Conservation (phyloP, 192 early-diverging fungal species). For the Polychytrium aggregatum region DNA sequence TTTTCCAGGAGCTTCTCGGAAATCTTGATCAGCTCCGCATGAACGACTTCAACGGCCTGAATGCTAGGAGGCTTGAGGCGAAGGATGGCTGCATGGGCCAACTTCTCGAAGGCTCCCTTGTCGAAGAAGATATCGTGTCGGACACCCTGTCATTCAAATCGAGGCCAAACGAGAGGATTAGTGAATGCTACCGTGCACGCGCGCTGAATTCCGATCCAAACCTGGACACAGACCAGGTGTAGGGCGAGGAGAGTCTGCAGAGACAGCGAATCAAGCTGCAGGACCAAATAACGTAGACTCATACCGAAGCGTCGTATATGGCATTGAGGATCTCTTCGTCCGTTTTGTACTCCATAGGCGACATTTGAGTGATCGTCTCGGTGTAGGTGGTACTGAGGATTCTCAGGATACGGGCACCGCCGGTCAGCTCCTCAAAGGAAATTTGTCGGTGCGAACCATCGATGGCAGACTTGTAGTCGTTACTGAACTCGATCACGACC, state of each 20-base stretch:
- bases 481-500: conserved; percentile 98
- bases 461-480: conserved; percentile 89
- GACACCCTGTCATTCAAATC: too few species aligned
- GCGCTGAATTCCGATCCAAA: too few species aligned
- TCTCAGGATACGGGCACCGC: conserved; percentile 97
- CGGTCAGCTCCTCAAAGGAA: conserved; percentile 86
- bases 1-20: conserved; percentile 84
- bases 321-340: conserved; percentile 97
- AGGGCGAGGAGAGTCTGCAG: too few species aligned
- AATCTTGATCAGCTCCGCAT: conserved; percentile 96
- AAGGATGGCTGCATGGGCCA: conserved; percentile 97
- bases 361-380: conserved; percentile 82
- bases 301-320: conserved; percentile 89
- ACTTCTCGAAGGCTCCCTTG: conserved; percentile 90
- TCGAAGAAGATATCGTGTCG: conserved; percentile 97
- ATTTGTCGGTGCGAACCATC: conserved; percentile 94
- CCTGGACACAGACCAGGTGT: too few species aligned
- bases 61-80: conserved; percentile 94
- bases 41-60: conserved; percentile 89
- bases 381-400: conserved; percentile 97
- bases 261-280: too few species aligned
- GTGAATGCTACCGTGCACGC: too few species aligned
- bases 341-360: conserved; percentile 97
- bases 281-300: too few species aligned
- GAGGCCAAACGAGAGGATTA: conserved; percentile 95